These are phyloP conservation scores for Populus hybrid DNA, from an alignment of 441 rosid species.

Conservation along the genomic window DNA sequence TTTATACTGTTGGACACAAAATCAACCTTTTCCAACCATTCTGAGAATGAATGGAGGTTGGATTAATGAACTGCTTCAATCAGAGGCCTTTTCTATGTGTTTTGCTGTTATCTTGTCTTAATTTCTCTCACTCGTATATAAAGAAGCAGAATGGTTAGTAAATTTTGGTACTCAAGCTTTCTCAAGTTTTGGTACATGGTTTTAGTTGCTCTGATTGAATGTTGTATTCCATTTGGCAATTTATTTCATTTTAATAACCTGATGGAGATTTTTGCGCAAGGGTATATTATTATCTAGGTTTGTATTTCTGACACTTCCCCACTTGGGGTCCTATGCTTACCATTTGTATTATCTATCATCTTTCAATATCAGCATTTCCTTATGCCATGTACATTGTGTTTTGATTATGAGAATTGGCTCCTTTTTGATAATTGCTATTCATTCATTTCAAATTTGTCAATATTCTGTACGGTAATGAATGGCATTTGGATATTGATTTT, in stretches of 20 bases:
- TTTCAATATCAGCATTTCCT: background rate
- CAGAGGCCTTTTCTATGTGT: slow-evolving; percentile 35
- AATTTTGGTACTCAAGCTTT: slow-evolving; percentile 24
- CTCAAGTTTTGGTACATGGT: slow-evolving; percentile 27
- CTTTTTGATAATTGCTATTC: background rate
- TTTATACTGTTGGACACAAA: background rate
- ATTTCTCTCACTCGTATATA: slow-evolving; percentile 19
- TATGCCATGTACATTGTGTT: background rate
- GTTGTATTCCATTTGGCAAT: slow-evolving; percentile 17
- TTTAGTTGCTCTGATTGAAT: slow-evolving; percentile 25
- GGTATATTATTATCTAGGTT: background rate
- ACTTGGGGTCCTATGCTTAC: background rate
- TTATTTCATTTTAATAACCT: slow-evolving; percentile 16
- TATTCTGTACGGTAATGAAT: background rate
- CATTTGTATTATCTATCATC: background rate
- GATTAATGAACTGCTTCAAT: slow-evolving; percentile 30
- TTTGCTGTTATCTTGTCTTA: slow-evolving; percentile 37
- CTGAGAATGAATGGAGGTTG: slow-evolving; percentile 27
- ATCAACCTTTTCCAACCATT: slow-evolving; percentile 22
- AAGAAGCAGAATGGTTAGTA: slow-evolving; percentile 31
- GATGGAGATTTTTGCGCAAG: slow-evolving; percentile 22
- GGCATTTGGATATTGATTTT: background rate
- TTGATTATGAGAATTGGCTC: background rate
- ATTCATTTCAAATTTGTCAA: background rate
- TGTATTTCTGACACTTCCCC: background rate